phyloP scores from a whole-genome alignment of 129 eudicot genomes.

The Flaveria ramosissima region DNA sequence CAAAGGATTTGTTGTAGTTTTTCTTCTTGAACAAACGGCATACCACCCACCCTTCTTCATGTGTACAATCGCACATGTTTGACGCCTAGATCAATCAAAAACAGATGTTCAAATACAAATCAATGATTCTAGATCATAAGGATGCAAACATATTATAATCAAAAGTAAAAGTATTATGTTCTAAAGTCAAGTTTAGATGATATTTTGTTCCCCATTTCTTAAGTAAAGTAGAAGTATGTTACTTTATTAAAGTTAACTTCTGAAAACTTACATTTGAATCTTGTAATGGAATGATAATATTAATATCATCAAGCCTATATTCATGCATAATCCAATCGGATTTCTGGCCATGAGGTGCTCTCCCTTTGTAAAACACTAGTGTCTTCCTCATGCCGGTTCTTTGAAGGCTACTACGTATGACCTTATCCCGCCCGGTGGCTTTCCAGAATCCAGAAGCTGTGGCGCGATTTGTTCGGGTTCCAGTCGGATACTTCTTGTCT shows the following conservation, averaged over 20 bases:
- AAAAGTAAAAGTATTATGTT: not conserved
- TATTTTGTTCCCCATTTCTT: constrained; percentile 3
- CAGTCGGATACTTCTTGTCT: constrained; percentile 85
- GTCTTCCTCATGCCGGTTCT: constrained; percentile 89
- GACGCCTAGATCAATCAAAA: constrained; percentile 28
- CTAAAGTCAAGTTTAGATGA: not conserved
- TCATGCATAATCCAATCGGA: constrained; percentile 93
- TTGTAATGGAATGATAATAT: constrained; percentile 25
- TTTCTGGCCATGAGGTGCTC: constrained; percentile 91
- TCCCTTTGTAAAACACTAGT: constrained; percentile 77
- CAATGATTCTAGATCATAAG: not conserved
- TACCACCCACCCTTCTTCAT: constrained; percentile 87
- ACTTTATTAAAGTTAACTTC: not conserved
- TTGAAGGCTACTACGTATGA: constrained; percentile 49
- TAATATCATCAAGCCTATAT: constrained; percentile 52
- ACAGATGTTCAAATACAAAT: not conserved
- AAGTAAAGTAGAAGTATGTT: constrained; percentile 9
- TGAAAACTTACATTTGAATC: constrained; percentile 31
- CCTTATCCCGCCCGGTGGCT: constrained; percentile 88
- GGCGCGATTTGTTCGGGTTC: constrained; percentile 80
- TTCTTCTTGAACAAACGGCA: constrained; percentile 88
- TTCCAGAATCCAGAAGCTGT: constrained; percentile 87
- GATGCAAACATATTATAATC: not conserved
- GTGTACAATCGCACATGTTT: constrained; percentile 34
- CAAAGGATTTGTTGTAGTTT: constrained; percentile 46